A percentile compares a stretch with the other conserved stretches of the same genome.
phyloP scores from a whole-genome alignment of 2,329 filamentous ascomycete genomes.

The Colletotrichum euphorbiae region DNA sequence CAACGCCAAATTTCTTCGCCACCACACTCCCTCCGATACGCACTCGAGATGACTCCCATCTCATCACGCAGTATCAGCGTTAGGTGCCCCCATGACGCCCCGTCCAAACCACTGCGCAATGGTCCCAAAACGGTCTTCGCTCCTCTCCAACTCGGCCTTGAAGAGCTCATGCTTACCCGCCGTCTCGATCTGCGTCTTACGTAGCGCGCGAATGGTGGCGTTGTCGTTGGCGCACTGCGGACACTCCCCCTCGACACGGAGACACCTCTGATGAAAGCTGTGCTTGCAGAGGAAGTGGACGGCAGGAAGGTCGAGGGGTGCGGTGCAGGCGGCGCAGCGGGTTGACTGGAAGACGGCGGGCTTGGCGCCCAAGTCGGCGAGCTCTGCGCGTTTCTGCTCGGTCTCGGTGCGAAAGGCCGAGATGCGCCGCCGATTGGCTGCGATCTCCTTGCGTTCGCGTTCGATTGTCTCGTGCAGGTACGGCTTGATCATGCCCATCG shows the following conservation, averaged over 20 bases:
- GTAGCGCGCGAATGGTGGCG: slow-evolving; percentile 87
- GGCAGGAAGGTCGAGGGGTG: slow-evolving; percentile 83
- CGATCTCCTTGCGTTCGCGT: slow-evolving; percentile 88
- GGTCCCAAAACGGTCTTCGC: slow-evolving; percentile 87
- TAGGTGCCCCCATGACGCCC: slow-evolving; percentile 80
- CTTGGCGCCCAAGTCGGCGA: slow-evolving; percentile 80
- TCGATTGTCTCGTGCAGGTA: slow-evolving; percentile 92
- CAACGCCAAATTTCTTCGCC: slow-evolving; percentile 3
- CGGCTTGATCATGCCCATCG: slow-evolving; percentile 96
- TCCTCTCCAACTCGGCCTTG: slow-evolving; percentile 79
- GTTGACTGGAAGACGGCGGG: slow-evolving; percentile 92
- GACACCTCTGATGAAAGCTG: slow-evolving; percentile 92
- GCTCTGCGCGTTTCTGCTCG: slow-evolving; percentile 80
- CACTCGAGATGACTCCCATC: not conserved
- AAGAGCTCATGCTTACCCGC: slow-evolving; percentile 92
- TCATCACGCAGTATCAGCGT: slow-evolving; percentile 44
- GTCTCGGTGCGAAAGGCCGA: slow-evolving; percentile 88
- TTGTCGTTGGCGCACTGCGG: slow-evolving; percentile 87
- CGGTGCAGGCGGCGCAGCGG: slow-evolving; percentile 84
- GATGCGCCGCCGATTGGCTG: slow-evolving; percentile 81
- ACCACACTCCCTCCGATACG: not conserved
- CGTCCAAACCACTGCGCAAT: slow-evolving; percentile 95
- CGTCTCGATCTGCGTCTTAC: slow-evolving; percentile 86
- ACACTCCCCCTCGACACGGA: slow-evolving; percentile 76
- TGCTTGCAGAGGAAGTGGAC: slow-evolving; percentile 99